A percentile compares a stretch with the other conserved stretches of the same genome.
These are phyloP conservation scores for Alternaria arbusti DNA, from an alignment of 2,329 filamentous ascomycete species.

Conservation along the genomic window DNA sequence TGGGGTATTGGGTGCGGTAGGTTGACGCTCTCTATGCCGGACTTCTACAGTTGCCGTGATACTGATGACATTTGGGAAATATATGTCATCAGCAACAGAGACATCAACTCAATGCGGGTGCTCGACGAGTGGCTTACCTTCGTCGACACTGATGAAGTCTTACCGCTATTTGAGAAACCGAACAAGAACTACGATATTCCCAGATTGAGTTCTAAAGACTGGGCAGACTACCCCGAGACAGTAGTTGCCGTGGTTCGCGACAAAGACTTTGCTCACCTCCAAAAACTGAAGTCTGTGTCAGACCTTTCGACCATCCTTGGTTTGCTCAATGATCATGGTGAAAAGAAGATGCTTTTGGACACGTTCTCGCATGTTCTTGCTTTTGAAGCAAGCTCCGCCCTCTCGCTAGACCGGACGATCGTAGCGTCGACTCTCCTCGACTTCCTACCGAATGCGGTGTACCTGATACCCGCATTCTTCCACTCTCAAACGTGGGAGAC, in stretches of 20 bases:
- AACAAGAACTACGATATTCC: conserved; percentile 43
- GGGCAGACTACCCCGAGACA: conserved; percentile 21
- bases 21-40: conserved; percentile 11
- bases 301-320: conserved; percentile 26
- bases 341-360: conserved; percentile 22
- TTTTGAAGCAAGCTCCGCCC: conserved; percentile 6
- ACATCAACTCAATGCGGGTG: conserved; percentile 44
- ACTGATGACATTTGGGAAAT: conserved; percentile 43
- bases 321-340: conserved; percentile 25
- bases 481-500: conserved; percentile 23
- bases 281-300: conserved; percentile 12
- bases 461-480: conserved; percentile 22
- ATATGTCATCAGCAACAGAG: conserved; percentile 54
- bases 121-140: conserved; percentile 52
- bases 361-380: conserved; percentile 17
- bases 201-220: conserved; percentile 34
- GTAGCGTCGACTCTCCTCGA: conserved; percentile 18
- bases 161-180: conserved; percentile 47
- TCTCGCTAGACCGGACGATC: not conserved
- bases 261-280: conserved; percentile 21
- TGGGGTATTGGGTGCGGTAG: conserved; percentile 48
- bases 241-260: conserved; percentile 27
- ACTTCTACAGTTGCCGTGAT: not conserved
- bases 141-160: conserved; percentile 48
- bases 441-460: conserved; percentile 19